Base-by-base conservation (phyloP, 768 basidiomycete species). In the Crepidotus variabilis region DNA sequence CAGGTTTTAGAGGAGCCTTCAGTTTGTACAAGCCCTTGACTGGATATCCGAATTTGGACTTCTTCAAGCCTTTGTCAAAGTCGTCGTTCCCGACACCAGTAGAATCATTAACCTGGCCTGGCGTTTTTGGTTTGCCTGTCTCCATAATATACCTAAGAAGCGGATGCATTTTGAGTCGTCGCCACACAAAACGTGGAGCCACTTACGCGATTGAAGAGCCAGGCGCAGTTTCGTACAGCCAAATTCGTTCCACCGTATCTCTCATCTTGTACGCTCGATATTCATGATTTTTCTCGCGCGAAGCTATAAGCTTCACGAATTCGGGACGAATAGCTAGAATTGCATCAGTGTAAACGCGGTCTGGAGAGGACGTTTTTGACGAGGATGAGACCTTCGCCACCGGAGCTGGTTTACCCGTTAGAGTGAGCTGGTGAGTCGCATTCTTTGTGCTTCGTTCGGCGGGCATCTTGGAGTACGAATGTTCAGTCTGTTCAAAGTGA, bases 261-360 rank as follows among this genome's bases (percentile, higher is more conserved):
- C 67, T 57, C 33, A 73, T 48, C 54, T 68, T 61, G 58, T 74
- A 74, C 50, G 62, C 64, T 20, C 73, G 53, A 56, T 65, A 74
- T 54, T 74, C 73, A 57, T 74, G 68, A 55, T 74, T 73, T 65
- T 74, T 74, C 61, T 67, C 61, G 20, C 67, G 61, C 46, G 58
- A 54, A 11, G 57, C 63, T 33, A 74, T 74, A 55, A 69, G 66
- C 10, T 65, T 49, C 32, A 65, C 60, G 58, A 67, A 71, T 61
- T 67, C 63, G 16, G 66, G 63, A 45, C 70, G 69, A 58, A 74
- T 74, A 24, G 66, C 55, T 43, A 73, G 55, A 21, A 74, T 56
- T 14, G 64, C 68, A 52, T 74, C 73, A 21, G 71, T 69, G 35
- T 65, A 55, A 16, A 65, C 65, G 60, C 68, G 68, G 33, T 56